Base-by-base conservation (phyloP, 2,329 filamentous ascomycete species). In the Trichoderma sp. region DNA sequence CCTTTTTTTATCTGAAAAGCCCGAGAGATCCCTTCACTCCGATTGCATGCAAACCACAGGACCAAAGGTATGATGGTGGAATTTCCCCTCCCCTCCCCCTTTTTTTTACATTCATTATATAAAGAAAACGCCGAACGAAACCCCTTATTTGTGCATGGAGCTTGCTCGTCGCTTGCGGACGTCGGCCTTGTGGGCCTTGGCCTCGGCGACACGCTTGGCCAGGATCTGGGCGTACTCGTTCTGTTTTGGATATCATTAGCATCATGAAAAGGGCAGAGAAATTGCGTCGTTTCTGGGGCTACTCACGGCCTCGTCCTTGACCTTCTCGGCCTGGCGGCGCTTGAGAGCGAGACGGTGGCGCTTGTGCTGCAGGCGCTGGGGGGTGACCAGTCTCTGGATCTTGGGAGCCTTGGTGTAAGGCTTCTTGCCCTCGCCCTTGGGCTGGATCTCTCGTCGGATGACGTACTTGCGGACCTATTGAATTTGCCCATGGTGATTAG, bases 281-380 rank as follows among this genome's bases (percentile, higher is more conserved):
- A 14, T 30, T 39, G 7, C 17, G 30, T 15, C 2, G 5, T 21
- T 54, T 39, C 2, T 1, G 4, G 41, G 51, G 28, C 63, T 71
- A 88, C 91, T 80, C 92, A 97, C 95, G 79, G 95, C 95, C 87
- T 96, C 94, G 80, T 99, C 95, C 89, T 97, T 97, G 85, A 92
- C 88, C 83, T 93, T 91, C 87, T 99, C 95, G 78, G 93, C 85
- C 80, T 93, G 92, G 83, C 95, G 94, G 82, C 94, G 92, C 93
- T 99, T 99, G 85, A 99, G 90, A 78, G 95, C 94, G 78, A 96
- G 85, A 76, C 93, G 88, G 88, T 98, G 95, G 78, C 95, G 93
- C 92, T 98, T 99, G 91, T 97, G 95, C 89, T 99, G 95, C 79
- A 99, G 93, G 82, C 95, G 95, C 86, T 98, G 95, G 81, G 95